Conservation (phyloP, 257 asterid genomes). For the Solanum chiquidenum region DNA sequence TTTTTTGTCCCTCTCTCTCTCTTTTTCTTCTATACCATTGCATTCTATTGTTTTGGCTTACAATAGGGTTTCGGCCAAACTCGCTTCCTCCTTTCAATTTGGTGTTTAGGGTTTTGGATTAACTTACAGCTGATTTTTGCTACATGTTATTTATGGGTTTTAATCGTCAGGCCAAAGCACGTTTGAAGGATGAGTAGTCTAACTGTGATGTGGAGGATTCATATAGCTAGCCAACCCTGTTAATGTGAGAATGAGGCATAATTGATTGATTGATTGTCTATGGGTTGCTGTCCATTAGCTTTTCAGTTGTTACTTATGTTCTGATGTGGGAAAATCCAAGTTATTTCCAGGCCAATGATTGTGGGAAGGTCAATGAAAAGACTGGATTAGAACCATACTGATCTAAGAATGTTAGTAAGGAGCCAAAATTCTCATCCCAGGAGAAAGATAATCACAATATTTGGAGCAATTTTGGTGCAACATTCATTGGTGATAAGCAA, state of each 20-base stretch:
- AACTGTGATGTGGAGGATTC: neutral
- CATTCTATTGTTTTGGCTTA: neutral
- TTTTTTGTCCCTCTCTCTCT: neutral
- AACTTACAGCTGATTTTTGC: neutral
- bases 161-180: neutral
- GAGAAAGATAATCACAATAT: neutral
- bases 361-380: neutral
- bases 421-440: neutral
- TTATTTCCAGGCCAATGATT: neutral
- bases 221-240: neutral
- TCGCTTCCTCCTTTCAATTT: neutral
- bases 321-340: neutral
- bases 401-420: neutral
- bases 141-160: neutral
- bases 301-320: neutral
- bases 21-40: neutral
- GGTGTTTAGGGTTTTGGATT: neutral
- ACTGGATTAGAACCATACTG: neutral
- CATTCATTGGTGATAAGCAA: neutral
- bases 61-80: neutral
- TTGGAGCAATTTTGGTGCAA: neutral
- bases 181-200: neutral
- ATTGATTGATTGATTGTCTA: neutral
- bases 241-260: neutral
- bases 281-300: neutral